phyloP scores from a whole-genome alignment of 306 rosid species.

The Malus sieversii region DNA sequence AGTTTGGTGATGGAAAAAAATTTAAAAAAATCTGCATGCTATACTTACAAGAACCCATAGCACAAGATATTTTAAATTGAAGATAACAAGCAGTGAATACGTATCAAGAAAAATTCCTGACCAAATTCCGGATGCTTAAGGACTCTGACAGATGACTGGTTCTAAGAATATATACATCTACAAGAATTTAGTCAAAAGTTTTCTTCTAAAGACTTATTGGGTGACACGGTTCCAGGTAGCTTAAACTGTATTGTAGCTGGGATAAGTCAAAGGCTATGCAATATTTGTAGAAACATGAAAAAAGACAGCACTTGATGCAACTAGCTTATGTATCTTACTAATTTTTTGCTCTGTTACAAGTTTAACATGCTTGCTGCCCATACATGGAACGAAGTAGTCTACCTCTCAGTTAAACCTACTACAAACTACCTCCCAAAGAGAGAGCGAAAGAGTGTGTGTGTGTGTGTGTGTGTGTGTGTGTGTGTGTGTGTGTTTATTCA shows the following conservation, averaged over 20 bases:
- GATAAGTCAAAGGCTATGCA: background rate
- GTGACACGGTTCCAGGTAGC: background rate
- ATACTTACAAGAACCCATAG: background rate
- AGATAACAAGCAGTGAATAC: background rate
- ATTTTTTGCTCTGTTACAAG: too few species aligned
- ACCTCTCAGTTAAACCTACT: background rate
- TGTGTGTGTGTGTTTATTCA: background rate
- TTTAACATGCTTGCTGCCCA: background rate
- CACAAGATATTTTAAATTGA: background rate
- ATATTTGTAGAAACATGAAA: background rate
- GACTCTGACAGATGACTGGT: background rate
- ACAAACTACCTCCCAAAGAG: background rate
- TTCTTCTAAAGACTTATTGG: background rate
- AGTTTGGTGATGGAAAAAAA: background rate
- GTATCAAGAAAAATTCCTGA: background rate
- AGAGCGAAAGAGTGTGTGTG: background rate
- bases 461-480: too few species aligned
- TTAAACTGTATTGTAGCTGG: background rate
- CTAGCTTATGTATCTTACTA: background rate
- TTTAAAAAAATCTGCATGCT: background rate
- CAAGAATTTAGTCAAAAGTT: background rate
- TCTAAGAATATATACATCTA: background rate
- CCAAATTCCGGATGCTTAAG: background rate
- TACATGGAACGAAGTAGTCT: background rate
- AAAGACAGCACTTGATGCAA: background rate